Evolutionary conservation across 495 filamentous ascomycete species (phyloP), one percentile per base, ranked within the genome.

Genomic region (Aspergillus baeticus): DNA sequence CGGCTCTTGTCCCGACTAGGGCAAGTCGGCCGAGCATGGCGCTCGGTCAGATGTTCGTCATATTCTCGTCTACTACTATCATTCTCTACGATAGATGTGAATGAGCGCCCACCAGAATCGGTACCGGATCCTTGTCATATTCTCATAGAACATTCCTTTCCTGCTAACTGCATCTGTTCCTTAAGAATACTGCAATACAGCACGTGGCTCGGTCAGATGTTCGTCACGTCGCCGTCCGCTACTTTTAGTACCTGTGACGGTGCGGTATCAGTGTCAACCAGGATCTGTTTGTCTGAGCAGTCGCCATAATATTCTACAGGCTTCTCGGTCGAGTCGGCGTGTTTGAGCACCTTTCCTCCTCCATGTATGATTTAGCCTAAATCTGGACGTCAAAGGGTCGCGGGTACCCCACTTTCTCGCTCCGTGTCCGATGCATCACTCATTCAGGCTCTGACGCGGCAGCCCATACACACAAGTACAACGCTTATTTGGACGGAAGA

Each of bases 191-290:
- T n/a, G n/a, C n/a, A n/a, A n/a, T n/a, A n/a, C n/a, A n/a, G n/a
- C n/a, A n/a, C n/a, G n/a, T n/a, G n/a, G n/a, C 39, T 44, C 38
- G 51, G 51, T 29, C 38, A 54, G 51, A 54, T 54, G 51, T 45
- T 54, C 51, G 51, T 54, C 51, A 54, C 5, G 36, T 43, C 20
- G 21, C 10, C 11, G 5, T 37, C 35, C 10, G 10, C 35, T 37
- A 37, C 35, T 11, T n/a, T n/a, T n/a, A n/a, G n/a, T n/a, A n/a
- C n/a, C n/a, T n/a, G n/a, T n/a, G n/a, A n/a, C n/a, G n/a, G n/a
- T n/a, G n/a, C n/a, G n/a, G n/a, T n/a, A n/a, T n/a, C n/a, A n/a
- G n/a, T n/a, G n/a, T n/a, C n/a, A n/a, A 3, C 26, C 26, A 8
- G 26, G 26, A 8, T 29, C 26, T 29, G 3, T 8, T 29, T 8